phyloP scores from a whole-genome alignment of 2,329 filamentous ascomycete genomes.

The Trichoderma hamatum region DNA sequence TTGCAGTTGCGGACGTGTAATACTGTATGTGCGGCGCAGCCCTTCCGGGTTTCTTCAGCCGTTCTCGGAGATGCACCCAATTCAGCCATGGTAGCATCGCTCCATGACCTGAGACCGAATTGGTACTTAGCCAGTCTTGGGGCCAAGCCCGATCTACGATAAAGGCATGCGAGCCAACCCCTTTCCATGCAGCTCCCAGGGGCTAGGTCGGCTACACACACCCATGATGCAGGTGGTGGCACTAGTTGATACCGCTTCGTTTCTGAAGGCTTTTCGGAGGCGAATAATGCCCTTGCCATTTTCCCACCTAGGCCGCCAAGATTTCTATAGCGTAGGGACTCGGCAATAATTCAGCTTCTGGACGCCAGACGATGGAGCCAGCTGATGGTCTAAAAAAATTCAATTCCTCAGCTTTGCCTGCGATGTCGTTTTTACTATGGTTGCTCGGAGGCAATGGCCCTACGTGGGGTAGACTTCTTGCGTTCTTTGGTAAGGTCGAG shows the following conservation, averaged over 20 bases:
- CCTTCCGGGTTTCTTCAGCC: neutral
- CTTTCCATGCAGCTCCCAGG: constrained; percentile 1
- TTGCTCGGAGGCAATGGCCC: neutral
- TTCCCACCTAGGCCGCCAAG: neutral
- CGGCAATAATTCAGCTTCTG: neutral
- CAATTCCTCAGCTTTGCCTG: neutral
- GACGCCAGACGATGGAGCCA: too few species aligned
- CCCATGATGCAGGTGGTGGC: neutral
- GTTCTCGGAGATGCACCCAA: neutral
- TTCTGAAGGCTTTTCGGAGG: neutral
- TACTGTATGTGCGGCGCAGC: neutral
- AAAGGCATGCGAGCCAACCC: neutral
- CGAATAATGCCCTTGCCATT: neutral
- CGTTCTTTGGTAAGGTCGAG: neutral
- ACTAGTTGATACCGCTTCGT: neutral
- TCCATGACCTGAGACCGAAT: constrained; percentile 11
- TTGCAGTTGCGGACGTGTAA: neutral
- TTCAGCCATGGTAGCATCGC: neutral
- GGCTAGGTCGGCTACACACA: neutral
- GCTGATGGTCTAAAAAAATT: neutral
- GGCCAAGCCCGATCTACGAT: constrained; percentile 15
- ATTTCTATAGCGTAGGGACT: neutral
- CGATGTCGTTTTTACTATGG: neutral
- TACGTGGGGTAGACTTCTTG: constrained; percentile 10
- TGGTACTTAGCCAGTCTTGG: constrained; percentile 9